phyloP scores from a whole-genome alignment of 1,139 yeast genomes.

The Protomyces lactucae-debilis region DNA sequence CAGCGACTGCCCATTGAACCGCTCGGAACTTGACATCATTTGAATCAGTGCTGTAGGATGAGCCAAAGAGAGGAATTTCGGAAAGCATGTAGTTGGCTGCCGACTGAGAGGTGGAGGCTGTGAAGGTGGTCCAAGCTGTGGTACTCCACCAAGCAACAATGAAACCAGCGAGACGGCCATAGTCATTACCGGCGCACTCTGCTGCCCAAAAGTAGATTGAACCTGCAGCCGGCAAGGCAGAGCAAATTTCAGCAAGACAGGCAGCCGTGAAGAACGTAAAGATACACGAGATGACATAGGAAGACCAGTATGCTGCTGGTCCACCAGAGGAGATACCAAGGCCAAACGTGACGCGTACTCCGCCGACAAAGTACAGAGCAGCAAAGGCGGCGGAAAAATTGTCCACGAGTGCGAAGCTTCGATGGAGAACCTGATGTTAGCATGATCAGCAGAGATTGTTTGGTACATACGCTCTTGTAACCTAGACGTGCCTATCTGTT shows the following conservation, averaged over 20 bases:
- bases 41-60: slow-evolving; percentile 31
- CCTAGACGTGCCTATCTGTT: slow-evolving; percentile 33
- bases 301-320: slow-evolving; percentile 36
- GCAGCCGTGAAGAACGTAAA: slow-evolving; percentile 36
- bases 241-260: slow-evolving; percentile 36
- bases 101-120: slow-evolving; percentile 34
- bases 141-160: slow-evolving; percentile 37
- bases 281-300: slow-evolving; percentile 33
- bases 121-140: slow-evolving; percentile 37
- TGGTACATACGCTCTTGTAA: slow-evolving; percentile 3
- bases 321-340: slow-evolving; percentile 36
- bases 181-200: slow-evolving; percentile 35
- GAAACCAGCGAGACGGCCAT: slow-evolving; percentile 36
- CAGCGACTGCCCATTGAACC: slow-evolving; percentile 36
- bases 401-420: slow-evolving; percentile 34
- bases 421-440: slow-evolving; percentile 18
- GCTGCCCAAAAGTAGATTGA: slow-evolving; percentile 39
- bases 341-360: slow-evolving; percentile 34
- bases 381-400: slow-evolving; percentile 36
- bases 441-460: background rate
- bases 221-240: slow-evolving; percentile 39
- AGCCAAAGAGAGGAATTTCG: slow-evolving; percentile 35
- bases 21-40: slow-evolving; percentile 35
- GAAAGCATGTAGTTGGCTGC: slow-evolving; percentile 35
- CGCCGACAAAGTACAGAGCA: slow-evolving; percentile 35